Conservation (phyloP, 1,284 basidiomycete genomes). For the Papiliotrema laurentii region DNA sequence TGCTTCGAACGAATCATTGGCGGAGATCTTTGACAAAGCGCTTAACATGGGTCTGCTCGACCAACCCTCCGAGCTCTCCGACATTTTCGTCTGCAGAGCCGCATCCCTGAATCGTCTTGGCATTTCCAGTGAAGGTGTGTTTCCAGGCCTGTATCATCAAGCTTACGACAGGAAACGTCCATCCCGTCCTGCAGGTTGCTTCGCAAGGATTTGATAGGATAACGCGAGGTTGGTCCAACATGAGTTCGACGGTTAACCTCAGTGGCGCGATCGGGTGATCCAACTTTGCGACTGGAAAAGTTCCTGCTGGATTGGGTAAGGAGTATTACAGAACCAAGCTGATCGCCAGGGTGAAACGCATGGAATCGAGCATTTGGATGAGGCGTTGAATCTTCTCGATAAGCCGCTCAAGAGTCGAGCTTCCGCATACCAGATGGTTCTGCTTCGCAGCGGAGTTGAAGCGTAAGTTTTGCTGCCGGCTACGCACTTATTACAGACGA, state of each 20-base stretch:
- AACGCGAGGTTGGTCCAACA: slow-evolving; percentile 8
- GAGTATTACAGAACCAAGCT: slow-evolving; percentile 14
- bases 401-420: slow-evolving; percentile 24
- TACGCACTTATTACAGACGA: slow-evolving; percentile 50
- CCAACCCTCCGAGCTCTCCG: too few species aligned
- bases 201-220: slow-evolving; percentile 27
- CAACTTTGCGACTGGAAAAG: slow-evolving; percentile 70
- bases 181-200: too few species aligned
- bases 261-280: slow-evolving; percentile 54
- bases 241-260: slow-evolving; percentile 18
- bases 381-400: slow-evolving; percentile 23
- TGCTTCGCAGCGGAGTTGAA: slow-evolving; percentile 32
- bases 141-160: too few species aligned
- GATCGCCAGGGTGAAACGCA: slow-evolving; percentile 28
- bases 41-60: too few species aligned
- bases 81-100: too few species aligned
- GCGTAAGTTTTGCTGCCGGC: slow-evolving; percentile 26
- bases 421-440: slow-evolving; percentile 29
- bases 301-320: slow-evolving; percentile 68
- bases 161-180: too few species aligned
- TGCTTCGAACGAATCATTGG: too few species aligned
- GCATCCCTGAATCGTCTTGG: too few species aligned
- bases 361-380: slow-evolving; percentile 19
- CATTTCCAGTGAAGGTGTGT: too few species aligned
- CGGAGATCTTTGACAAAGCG: too few species aligned